A percentile compares a stretch with the other conserved stretches of the same genome.
Evolutionary conservation across 2,329 filamentous ascomycete species (phyloP).

Genomic region (Penicillium palitans): DNA sequence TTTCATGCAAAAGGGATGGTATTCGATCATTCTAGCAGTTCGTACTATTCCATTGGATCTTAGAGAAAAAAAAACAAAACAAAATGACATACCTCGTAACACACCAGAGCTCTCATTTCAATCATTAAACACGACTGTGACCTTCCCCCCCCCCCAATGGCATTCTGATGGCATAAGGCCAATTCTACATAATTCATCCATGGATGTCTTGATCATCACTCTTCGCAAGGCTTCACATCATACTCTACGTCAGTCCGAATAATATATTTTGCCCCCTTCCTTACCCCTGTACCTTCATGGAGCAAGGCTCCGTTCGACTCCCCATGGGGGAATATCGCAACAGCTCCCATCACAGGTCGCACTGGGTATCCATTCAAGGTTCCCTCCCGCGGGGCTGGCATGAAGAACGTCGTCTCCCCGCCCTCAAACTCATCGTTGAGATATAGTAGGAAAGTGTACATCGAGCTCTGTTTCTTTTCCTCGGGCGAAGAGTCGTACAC

Average conservation of each 20-base stretch:
- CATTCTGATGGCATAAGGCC: background rate
- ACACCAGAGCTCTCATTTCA: background rate
- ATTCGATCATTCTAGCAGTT: background rate
- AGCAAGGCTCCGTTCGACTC: conserved; percentile 65
- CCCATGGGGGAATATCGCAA: conserved; percentile 69
- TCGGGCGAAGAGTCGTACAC: conserved; percentile 66
- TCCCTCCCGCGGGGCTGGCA: conserved; percentile 64
- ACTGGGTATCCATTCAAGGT: conserved; percentile 69
- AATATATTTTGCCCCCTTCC: conserved; percentile 67
- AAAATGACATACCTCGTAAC: background rate
- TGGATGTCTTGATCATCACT: conserved; percentile 2
- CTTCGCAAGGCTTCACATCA: conserved; percentile 50
- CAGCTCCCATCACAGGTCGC: conserved; percentile 66
- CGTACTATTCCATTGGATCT: background rate
- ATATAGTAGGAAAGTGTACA: conserved; percentile 70
- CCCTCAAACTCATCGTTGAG: conserved; percentile 71
- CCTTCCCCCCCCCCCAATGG: background rate
- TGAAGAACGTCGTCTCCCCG: conserved; percentile 70
- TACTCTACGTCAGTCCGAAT: conserved; percentile 72
- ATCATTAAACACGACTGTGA: background rate
- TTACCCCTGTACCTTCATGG: conserved; percentile 70
- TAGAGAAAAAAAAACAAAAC: background rate
- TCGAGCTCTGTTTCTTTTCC: conserved; percentile 61
- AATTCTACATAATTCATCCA: background rate
- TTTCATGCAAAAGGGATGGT: background rate